Base-by-base conservation (phyloP, 2,329 filamentous ascomycete genomes). In the Sphaerulina populicola region DNA sequence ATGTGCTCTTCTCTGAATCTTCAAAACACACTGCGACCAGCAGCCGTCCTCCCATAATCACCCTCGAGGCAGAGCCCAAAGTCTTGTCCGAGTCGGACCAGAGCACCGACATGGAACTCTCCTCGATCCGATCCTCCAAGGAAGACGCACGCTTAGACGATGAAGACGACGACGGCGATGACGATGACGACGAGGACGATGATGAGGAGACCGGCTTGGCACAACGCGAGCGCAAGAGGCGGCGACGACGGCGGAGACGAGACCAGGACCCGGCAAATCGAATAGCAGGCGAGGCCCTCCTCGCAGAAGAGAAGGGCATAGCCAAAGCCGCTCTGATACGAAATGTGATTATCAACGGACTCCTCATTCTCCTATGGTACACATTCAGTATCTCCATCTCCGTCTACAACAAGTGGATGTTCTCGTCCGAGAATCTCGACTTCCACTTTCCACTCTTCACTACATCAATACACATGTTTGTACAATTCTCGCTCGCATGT, bases 361-460 rank as follows among this genome's bases (percentile, higher is more conserved):
- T 78, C n/a, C 73, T 98, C 58, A 95, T 97, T 58, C 77, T 79
- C 21, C 70, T 94, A 57, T 98, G 93, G 91, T 82, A 87, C 66
- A 72, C 89, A 36, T 97, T 97, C 70, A 96, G 90, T 14, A 79
- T 97, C 58, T 88, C 87, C 44, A 95, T 95, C 67, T 94, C 89
- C 55, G 78, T 96, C 85, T 98, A 97, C 76, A 98, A 98, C 78
- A 97, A 96, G 74, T 97, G 93, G 93, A 97, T 98, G 91, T 97
- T 98, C 72, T 86, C 87, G 64, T 79, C 84, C 55, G 79, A 85
- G 60, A 81, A 85, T 59, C 80, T 94, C 60, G 85, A 96, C 70
- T 98, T 98, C 68, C 83, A 87, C 46, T 97, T 93, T 64, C 93
- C 93, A 36, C 78, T 98, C 44, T 97, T 97, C 70, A 95, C 90